phyloP scores from a whole-genome alignment of 345 rosid genomes.

The Camelina laxa region DNA sequence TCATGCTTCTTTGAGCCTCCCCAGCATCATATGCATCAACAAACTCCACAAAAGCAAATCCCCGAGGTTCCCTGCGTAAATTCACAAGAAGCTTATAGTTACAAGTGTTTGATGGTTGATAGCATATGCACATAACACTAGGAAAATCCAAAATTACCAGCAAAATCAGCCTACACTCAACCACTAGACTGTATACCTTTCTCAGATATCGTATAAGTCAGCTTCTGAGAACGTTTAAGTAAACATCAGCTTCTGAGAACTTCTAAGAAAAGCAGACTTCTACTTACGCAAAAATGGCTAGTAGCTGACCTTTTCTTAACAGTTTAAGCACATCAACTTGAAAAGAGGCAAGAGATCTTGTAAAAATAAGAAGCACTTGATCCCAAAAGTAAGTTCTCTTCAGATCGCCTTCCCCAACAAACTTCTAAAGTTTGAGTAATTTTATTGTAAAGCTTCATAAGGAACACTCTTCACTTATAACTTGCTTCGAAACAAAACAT shows the following conservation, averaged over 20 bases:
- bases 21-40: constrained; percentile 86
- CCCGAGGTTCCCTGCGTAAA: constrained; percentile 80
- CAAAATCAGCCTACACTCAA: constrained; percentile 40
- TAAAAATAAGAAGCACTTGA: constrained; percentile 74
- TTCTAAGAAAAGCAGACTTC: constrained; percentile 52
- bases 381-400: constrained; percentile 58
- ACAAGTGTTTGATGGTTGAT: constrained; percentile 20
- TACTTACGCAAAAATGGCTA: constrained; percentile 55
- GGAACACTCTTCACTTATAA: constrained; percentile 47
- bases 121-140: constrained; percentile 27
- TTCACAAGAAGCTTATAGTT: constrained; percentile 33
- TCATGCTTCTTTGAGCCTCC: constrained; percentile 91
- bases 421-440: constrained; percentile 75
- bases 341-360: constrained; percentile 83
- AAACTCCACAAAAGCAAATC: constrained; percentile 98
- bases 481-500: constrained; percentile 39
- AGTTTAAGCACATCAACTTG: constrained; percentile 75
- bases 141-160: constrained; percentile 29
- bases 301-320: constrained; percentile 69
- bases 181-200: constrained; percentile 46
- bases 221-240: constrained; percentile 51
- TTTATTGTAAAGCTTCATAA: constrained; percentile 59
- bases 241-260: constrained; percentile 49
- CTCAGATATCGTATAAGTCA: constrained; percentile 47
- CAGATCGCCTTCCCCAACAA: constrained; percentile 63